These are phyloP conservation scores for Pontederia crassipes DNA, from an alignment of 176 grass and related monocot species.

Conservation along the genomic window DNA sequence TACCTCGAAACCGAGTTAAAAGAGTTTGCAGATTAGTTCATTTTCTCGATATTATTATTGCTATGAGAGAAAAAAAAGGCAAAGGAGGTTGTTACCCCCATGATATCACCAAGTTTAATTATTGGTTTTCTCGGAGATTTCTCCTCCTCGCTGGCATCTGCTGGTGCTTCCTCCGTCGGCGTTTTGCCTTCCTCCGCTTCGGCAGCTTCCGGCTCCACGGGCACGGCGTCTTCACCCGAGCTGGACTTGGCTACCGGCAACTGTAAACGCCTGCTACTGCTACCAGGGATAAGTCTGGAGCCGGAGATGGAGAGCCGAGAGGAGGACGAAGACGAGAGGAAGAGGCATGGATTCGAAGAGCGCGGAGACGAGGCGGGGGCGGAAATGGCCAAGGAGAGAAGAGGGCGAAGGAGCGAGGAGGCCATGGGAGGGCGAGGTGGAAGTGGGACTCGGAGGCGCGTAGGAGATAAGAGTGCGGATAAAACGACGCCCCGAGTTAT, in stretches of 20 bases:
- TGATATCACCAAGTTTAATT: constrained; percentile 78
- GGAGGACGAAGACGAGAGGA: too few species aligned
- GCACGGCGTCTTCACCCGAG: constrained; percentile 24
- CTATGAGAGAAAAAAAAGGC: not conserved
- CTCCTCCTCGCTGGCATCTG: constrained; percentile 21
- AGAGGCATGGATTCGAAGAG: too few species aligned
- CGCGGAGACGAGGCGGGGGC: too few species aligned
- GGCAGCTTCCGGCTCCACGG: constrained; percentile 16
- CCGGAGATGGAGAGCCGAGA: too few species aligned
- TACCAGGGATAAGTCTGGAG: too few species aligned
- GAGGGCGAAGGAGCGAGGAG: too few species aligned
- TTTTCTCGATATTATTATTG: not conserved
- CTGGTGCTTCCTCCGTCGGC: not conserved
- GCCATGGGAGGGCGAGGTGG: too few species aligned
- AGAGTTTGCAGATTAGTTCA: constrained; percentile 4
- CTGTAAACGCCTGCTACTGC: too few species aligned
- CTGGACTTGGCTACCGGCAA: constrained; percentile 17
- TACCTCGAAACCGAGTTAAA: constrained; percentile 12
- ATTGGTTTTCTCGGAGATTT: constrained; percentile 34
- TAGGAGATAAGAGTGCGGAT: too few species aligned
- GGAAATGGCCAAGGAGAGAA: too few species aligned
- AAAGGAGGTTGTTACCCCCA: constrained; percentile 41
- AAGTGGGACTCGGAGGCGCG: too few species aligned
- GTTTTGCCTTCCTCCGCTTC: constrained; percentile 10
- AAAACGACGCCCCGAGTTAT: too few species aligned